Percentiles rank a stretch among this genome's conserved stretches.
Conservation (phyloP, 1,284 basidiomycete genomes). For the Abortiporus biennis region DNA sequence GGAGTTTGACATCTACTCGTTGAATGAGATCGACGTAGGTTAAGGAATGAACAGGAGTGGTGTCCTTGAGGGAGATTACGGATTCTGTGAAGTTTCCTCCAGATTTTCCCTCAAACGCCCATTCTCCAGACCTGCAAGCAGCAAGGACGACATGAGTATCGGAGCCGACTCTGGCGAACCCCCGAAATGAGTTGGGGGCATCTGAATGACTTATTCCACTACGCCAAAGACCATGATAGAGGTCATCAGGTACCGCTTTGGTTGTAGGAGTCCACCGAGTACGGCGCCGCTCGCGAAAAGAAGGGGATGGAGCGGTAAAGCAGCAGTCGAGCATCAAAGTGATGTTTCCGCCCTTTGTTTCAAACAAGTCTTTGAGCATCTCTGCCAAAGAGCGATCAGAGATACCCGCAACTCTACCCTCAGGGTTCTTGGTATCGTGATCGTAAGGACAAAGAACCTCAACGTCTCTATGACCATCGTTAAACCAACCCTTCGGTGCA, state of each 20-base stretch:
- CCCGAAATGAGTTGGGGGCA: slow-evolving; percentile 24
- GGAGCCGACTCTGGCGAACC: slow-evolving; percentile 39
- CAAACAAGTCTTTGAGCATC: slow-evolving; percentile 47
- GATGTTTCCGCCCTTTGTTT: slow-evolving; percentile 59
- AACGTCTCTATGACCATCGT: slow-evolving; percentile 34
- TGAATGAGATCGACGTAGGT: slow-evolving; percentile 45
- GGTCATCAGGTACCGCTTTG: slow-evolving; percentile 44
- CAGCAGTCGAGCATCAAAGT: slow-evolving; percentile 61
- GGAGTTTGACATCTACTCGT: slow-evolving; percentile 26
- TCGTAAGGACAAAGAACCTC: slow-evolving; percentile 61
- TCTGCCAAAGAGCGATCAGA: slow-evolving; percentile 58
- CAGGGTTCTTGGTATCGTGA: slow-evolving; percentile 40
- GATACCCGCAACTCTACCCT: slow-evolving; percentile 51
- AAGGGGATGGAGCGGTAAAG: slow-evolving; percentile 41
- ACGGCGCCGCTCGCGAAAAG: slow-evolving; percentile 35
- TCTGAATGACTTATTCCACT: slow-evolving; percentile 32
- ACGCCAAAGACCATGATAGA: slow-evolving; percentile 47
- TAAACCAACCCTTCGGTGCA: slow-evolving; percentile 53
- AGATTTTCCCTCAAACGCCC: slow-evolving; percentile 51
- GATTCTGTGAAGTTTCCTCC: slow-evolving; percentile 54
- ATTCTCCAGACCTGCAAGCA: slow-evolving; percentile 45
- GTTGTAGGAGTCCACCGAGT: slow-evolving; percentile 50
- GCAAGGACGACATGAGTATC: slow-evolving; percentile 46
- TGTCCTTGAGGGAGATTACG: slow-evolving; percentile 40
- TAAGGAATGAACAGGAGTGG: slow-evolving; percentile 42